phyloP scores from a whole-genome alignment of 2,329 filamentous ascomycete species.

The Aureobasidium lini region DNA sequence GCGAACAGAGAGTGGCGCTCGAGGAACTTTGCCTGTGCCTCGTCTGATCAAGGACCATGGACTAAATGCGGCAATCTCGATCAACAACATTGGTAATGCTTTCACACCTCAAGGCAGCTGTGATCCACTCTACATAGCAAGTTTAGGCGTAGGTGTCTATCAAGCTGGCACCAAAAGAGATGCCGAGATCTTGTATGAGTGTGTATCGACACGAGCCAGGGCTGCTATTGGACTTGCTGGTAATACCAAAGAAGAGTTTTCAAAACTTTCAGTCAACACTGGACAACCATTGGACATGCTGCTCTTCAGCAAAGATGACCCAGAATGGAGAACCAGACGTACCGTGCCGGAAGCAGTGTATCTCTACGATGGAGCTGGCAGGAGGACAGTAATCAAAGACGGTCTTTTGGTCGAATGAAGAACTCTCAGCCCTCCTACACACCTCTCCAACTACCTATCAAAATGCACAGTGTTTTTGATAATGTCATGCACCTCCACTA shows the following conservation, averaged over 20 bases:
- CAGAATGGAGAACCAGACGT: slow-evolving; percentile 35
- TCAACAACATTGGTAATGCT: slow-evolving; percentile 69
- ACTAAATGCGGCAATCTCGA: slow-evolving; percentile 53
- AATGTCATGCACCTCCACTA: too few species aligned
- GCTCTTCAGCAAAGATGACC: slow-evolving; percentile 31
- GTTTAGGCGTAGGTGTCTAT: slow-evolving; percentile 58
- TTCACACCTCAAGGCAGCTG: slow-evolving; percentile 64
- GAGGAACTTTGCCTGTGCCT: slow-evolving; percentile 57
- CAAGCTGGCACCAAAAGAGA: slow-evolving; percentile 56
- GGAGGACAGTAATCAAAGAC: neutral
- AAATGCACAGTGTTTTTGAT: too few species aligned
- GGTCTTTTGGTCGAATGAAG: neutral
- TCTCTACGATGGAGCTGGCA: slow-evolving; percentile 26
- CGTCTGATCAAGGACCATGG: slow-evolving; percentile 52
- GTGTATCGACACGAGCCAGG: slow-evolving; percentile 28
- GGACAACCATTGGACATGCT: slow-evolving; percentile 35
- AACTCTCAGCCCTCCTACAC: too few species aligned
- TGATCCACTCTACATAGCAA: slow-evolving; percentile 58
- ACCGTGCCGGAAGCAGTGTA: slow-evolving; percentile 39
- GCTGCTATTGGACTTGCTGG: slow-evolving; percentile 25
- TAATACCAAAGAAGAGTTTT: slow-evolving; percentile 37
- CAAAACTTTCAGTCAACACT: slow-evolving; percentile 27
- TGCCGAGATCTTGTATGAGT: slow-evolving; percentile 51
- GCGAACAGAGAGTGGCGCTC: slow-evolving; percentile 37
- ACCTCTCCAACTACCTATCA: too few species aligned